Conservation (phyloP, 2,329 filamentous ascomycete species). For the Herpotrichia juniperi region DNA sequence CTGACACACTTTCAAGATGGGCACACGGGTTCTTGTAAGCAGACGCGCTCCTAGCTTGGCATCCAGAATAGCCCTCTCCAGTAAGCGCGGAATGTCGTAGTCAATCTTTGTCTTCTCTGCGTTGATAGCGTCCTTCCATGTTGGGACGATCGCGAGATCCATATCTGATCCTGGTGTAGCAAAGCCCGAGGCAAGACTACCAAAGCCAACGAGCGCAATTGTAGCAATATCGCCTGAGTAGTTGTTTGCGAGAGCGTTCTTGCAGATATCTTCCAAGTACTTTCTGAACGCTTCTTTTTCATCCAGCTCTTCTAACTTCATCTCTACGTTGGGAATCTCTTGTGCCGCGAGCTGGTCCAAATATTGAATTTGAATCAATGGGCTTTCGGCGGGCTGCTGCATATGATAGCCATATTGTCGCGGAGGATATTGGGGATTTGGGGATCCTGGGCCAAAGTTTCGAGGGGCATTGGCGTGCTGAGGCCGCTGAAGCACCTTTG, state of each 20-base stretch:
- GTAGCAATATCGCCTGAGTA: slow-evolving; percentile 56
- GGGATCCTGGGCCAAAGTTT: not conserved
- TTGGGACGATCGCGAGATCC: slow-evolving; percentile 80
- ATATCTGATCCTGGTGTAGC: slow-evolving; percentile 88
- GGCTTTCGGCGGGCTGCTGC: slow-evolving; percentile 25
- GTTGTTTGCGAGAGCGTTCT: slow-evolving; percentile 60
- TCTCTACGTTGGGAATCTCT: slow-evolving; percentile 66
- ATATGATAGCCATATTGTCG: slow-evolving; percentile 6
- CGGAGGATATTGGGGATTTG: not conserved
- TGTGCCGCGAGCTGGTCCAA: slow-evolving; percentile 50
- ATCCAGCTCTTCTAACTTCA: slow-evolving; percentile 66
- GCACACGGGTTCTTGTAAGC: slow-evolving; percentile 78
- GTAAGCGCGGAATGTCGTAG: slow-evolving; percentile 69
- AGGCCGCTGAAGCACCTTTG: slow-evolving; percentile 30
- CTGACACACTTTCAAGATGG: slow-evolving; percentile 87
- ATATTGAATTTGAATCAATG: slow-evolving; percentile 47
- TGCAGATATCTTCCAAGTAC: slow-evolving; percentile 69
- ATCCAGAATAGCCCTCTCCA: slow-evolving; percentile 77
- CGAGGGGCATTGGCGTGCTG: slow-evolving; percentile 9
- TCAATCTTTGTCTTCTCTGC: slow-evolving; percentile 50
- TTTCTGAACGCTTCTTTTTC: slow-evolving; percentile 75
- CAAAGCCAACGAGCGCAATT: slow-evolving; percentile 78
- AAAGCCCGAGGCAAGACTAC: slow-evolving; percentile 83
- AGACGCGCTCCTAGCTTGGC: slow-evolving; percentile 77
- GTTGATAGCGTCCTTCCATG: slow-evolving; percentile 43